Evolutionary conservation across 345 rosid species (phyloP).

Genomic region (Eucalyptus pumila): DNA sequence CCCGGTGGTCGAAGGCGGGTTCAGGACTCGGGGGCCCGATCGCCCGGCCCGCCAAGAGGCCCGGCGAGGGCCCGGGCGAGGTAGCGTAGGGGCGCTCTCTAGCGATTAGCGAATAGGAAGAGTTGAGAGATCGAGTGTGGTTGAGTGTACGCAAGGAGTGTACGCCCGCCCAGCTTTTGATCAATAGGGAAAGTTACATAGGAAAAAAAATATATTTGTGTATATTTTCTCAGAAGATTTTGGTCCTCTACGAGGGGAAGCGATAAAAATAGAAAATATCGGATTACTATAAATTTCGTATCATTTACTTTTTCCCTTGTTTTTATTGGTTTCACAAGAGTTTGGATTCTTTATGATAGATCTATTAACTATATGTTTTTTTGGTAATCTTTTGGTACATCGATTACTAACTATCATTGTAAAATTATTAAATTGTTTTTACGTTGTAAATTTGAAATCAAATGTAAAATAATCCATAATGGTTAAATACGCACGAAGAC

Average conservation of each 20-base stretch:
- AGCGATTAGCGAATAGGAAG: neutral
- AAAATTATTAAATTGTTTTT: neutral
- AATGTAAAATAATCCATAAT: neutral
- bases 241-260: neutral
- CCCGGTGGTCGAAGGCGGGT: slow-evolving; percentile 13
- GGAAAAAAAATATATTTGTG: neutral
- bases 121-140: neutral
- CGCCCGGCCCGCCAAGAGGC: slow-evolving; percentile 23
- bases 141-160: neutral
- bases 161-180: neutral
- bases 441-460: neutral
- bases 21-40: slow-evolving; percentile 39
- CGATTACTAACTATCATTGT: neutral
- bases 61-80: neutral
- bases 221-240: neutral
- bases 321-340: neutral
- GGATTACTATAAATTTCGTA: neutral
- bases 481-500: neutral
- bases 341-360: neutral
- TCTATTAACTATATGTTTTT: neutral
- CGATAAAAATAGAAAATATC: neutral
- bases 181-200: neutral
- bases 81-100: neutral
- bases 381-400: neutral
- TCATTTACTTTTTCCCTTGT: neutral